Percentiles rank a stretch among this genome's conserved stretches.
Evolutionary conservation across 2,329 filamentous ascomycete species (phyloP).

Genomic region (Aspergillus texensis): DNA sequence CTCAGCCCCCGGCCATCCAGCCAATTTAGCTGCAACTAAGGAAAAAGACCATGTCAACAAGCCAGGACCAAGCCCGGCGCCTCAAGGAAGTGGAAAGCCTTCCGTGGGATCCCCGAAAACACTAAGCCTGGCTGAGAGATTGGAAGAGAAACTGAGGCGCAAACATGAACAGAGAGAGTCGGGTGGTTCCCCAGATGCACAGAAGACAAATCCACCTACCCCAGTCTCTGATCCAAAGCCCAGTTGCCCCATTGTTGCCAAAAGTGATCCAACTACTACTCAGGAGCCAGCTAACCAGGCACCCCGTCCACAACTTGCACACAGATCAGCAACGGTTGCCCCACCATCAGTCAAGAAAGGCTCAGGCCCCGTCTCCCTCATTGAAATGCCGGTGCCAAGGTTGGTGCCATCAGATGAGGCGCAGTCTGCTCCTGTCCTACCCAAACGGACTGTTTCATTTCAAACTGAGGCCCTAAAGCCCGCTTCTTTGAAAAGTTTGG

Average conservation of each 20-base stretch:
- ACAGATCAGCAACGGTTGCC: neutral
- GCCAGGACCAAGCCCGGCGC: neutral
- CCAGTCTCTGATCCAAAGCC: neutral
- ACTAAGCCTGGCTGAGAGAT: constrained; percentile 20
- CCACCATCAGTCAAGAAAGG: neutral
- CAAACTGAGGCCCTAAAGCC: constrained; percentile 15
- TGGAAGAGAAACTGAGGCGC: constrained; percentile 32
- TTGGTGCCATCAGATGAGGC: constrained; percentile 15
- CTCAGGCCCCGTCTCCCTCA: constrained; percentile 3
- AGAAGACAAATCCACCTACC: neutral
- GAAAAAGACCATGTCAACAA: neutral
- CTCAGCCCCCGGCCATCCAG: constrained; percentile 5
- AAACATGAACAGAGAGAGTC: constrained; percentile 32
- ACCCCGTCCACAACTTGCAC: neutral
- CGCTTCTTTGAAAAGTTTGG: constrained; percentile 9
- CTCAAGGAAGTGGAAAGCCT: constrained; percentile 9
- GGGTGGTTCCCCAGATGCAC: constrained; percentile 9
- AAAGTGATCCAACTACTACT: neutral
- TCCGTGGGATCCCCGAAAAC: constrained; percentile 15
- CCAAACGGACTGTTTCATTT: constrained; percentile 25
- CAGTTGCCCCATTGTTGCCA: neutral
- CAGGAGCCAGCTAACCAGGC: neutral
- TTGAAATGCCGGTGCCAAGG: constrained; percentile 8
- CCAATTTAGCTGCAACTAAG: constrained; percentile 2
- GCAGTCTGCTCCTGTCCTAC: constrained; percentile 9